phyloP scores from a whole-genome alignment of 2,329 filamentous ascomycete genomes.

The Fusarium sp. region DNA sequence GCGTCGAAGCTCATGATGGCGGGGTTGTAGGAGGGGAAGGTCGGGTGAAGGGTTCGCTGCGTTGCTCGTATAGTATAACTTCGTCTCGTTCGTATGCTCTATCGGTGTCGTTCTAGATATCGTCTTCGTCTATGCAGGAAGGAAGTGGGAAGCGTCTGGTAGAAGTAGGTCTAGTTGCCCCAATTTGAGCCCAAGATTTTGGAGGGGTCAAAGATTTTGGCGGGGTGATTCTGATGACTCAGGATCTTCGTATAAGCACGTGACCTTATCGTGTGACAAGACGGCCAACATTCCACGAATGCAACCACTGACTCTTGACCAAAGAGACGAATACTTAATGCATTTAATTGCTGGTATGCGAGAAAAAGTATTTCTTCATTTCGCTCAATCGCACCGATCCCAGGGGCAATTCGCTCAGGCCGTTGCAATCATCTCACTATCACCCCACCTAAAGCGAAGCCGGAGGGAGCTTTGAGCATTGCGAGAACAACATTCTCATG shows the following conservation, averaged over 20 bases:
- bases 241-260: constrained; percentile 29
- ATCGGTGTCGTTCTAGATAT: not conserved
- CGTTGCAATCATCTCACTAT: constrained; percentile 23
- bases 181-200: constrained; percentile 34
- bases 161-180: constrained; percentile 37
- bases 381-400: not conserved
- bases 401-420: not conserved
- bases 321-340: constrained; percentile 3
- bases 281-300: constrained; percentile 13
- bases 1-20: constrained; percentile 47
- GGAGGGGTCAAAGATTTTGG: constrained; percentile 47
- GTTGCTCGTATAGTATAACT: not conserved
- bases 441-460: constrained; percentile 40
- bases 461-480: constrained; percentile 13
- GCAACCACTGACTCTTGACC: constrained; percentile 9
- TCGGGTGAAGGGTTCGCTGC: not conserved
- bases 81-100: constrained; percentile 4
- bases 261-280: constrained; percentile 20
- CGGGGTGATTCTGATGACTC: constrained; percentile 45
- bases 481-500: not conserved
- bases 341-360: not conserved
- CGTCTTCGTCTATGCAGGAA: constrained; percentile 14
- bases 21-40: constrained; percentile 9
- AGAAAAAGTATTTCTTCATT: not conserved
- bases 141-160: constrained; percentile 24